Percentiles rank a stretch among this genome's conserved stretches.
phyloP scores from a whole-genome alignment of 1,139 yeast species.

The Suhomyces yuchorum region DNA sequence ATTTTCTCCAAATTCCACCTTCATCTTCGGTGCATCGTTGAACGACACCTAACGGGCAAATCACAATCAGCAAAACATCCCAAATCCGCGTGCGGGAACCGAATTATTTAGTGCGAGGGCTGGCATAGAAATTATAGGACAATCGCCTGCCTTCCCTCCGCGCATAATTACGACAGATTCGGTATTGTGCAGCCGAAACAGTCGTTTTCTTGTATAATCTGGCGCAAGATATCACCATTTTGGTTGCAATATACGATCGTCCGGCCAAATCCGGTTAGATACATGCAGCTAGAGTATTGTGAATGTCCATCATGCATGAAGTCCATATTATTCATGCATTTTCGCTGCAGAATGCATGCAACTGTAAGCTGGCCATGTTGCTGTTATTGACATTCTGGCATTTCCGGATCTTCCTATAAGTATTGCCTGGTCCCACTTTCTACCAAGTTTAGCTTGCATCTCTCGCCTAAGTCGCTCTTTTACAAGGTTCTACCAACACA shows the following conservation, averaged over 20 bases:
- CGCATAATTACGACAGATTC: slow-evolving; percentile 4
- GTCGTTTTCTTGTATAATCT: background rate
- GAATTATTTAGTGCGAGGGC: slow-evolving; percentile 1
- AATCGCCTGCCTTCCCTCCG: background rate
- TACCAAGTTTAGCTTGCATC: background rate
- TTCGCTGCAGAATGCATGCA: background rate
- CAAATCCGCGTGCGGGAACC: background rate
- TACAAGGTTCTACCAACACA: background rate
- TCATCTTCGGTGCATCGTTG: background rate
- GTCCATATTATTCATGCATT: background rate
- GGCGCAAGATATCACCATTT: background rate
- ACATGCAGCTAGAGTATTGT: background rate
- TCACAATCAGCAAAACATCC: background rate
- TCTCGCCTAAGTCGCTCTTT: slow-evolving; percentile 9
- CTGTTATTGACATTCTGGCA: background rate
- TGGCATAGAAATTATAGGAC: background rate
- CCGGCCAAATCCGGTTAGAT: background rate
- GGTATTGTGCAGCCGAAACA: slow-evolving; percentile 5
- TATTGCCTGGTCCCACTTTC: slow-evolving; percentile 1
- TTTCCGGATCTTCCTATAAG: background rate
- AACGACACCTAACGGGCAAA: background rate
- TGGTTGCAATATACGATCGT: background rate
- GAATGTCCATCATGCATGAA: background rate
- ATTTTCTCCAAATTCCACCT: background rate
- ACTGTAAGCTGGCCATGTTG: background rate